These are phyloP conservation scores for Thelonectria olida DNA, from an alignment of 2,329 filamentous ascomycete species.

Conservation along the genomic window DNA sequence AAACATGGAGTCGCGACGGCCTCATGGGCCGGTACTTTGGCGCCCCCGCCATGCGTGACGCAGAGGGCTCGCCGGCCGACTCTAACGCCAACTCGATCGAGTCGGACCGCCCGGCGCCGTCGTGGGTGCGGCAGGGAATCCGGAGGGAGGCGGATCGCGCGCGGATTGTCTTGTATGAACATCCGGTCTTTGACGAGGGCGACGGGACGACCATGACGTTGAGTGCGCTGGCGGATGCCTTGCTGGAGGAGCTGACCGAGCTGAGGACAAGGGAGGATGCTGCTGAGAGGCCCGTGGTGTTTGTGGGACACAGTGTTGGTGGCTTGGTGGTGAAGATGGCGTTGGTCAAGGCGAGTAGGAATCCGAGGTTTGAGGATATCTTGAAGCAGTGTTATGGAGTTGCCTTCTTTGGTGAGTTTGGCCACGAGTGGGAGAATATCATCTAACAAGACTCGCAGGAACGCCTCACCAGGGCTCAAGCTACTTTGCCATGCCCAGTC, in stretches of 20 bases:
- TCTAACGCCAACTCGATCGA: not conserved
- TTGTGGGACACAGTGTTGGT: conserved; percentile 69
- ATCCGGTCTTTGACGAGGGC: conserved; percentile 53
- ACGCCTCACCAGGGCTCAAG: conserved; percentile 71
- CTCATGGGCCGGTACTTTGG: conserved; percentile 58
- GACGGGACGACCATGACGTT: conserved; percentile 52
- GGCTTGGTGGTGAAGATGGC: conserved; percentile 68
- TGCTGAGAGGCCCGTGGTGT: conserved; percentile 62
- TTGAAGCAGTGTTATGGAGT: conserved; percentile 67
- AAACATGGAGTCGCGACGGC: conserved; percentile 62
- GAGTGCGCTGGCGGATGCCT: conserved; percentile 54
- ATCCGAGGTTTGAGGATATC: conserved; percentile 52
- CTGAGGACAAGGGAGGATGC: conserved; percentile 46
- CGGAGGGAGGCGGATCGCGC: conserved; percentile 57
- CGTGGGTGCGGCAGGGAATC: conserved; percentile 64
- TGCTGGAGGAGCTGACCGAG: conserved; percentile 54
- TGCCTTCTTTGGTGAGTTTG: conserved; percentile 64
- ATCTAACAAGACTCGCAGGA: conserved; percentile 45
- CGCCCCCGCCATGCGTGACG: conserved; percentile 51
- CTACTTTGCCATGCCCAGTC: conserved; percentile 66
- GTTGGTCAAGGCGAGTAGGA: conserved; percentile 56
- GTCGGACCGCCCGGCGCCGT: conserved; percentile 42
- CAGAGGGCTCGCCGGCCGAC: conserved; percentile 36
- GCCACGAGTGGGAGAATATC: too few species aligned
- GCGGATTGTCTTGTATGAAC: conserved; percentile 61